Evolutionary conservation across 495 filamentous ascomycete species (phyloP).

Genomic region (Stereocaulon alpinum): DNA sequence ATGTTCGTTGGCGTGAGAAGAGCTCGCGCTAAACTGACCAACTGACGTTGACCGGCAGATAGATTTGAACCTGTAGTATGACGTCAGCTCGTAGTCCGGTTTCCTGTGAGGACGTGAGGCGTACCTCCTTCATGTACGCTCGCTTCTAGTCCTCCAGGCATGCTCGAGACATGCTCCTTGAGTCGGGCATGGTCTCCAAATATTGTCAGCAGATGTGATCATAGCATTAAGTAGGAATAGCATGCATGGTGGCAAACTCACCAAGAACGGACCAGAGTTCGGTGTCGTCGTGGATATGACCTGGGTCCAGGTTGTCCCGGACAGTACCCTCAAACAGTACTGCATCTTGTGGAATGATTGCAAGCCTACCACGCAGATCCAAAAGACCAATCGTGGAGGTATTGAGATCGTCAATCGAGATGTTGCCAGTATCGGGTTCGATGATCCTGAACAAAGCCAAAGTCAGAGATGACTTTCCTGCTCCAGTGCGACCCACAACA

Average conservation of each 20-base stretch:
- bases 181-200: constrained; percentile 78
- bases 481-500: constrained; percentile 91
- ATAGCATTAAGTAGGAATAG: neutral
- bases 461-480: constrained; percentile 92
- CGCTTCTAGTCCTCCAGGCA: constrained; percentile 86
- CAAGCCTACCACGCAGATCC: constrained; percentile 80
- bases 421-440: constrained; percentile 67
- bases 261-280: constrained; percentile 95
- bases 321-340: constrained; percentile 94
- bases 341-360: constrained; percentile 97
- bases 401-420: constrained; percentile 80
- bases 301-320: constrained; percentile 92
- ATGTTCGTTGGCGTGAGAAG: constrained; percentile 94
- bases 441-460: constrained; percentile 94
- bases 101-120: constrained; percentile 21
- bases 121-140: constrained; percentile 87
- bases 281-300: constrained; percentile 90
- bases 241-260: constrained; percentile 35
- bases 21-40: constrained; percentile 85
- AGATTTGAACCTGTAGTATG: constrained; percentile 45
- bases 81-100: neutral
- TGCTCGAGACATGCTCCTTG: constrained; percentile 78
- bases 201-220: constrained; percentile 1
- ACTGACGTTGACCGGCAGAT: constrained; percentile 64
- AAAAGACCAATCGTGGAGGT: constrained; percentile 82